These are phyloP conservation scores for Gnaphalium uliginosum DNA, from an alignment of 129 eudicot species.

Conservation along the genomic window DNA sequence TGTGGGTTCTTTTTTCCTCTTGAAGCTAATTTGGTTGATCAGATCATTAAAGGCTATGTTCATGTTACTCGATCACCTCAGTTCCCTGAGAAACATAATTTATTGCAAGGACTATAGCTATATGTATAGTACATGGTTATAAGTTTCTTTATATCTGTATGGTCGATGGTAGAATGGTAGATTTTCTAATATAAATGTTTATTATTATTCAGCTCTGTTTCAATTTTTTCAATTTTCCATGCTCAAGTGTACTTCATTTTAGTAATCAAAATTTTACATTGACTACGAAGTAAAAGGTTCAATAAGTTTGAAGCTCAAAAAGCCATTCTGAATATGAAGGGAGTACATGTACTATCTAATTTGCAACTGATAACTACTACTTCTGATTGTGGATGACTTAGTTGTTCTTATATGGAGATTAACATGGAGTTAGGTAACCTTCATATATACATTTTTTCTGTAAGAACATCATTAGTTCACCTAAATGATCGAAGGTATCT, in stretches of 20 bases:
- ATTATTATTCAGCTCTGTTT: constrained; percentile 4
- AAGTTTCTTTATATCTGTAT: constrained; percentile 7
- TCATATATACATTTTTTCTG: not conserved
- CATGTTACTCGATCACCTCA: not conserved
- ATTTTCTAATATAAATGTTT: not conserved
- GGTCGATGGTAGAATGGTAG: not conserved
- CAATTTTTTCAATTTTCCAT: not conserved
- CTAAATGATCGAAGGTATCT: constrained; percentile 2
- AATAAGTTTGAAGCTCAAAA: constrained; percentile 4
- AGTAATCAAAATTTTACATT: not conserved
- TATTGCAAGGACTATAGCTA: constrained; percentile 5
- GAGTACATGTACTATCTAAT: not conserved
- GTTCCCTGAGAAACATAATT: constrained; percentile 11
- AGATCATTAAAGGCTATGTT: not conserved
- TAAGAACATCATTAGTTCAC: constrained; percentile 1
- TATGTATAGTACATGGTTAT: constrained; percentile 13
- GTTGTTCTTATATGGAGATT: not conserved
- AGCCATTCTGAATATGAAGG: not conserved
- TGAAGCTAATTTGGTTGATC: constrained; percentile 26
- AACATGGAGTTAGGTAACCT: not conserved
- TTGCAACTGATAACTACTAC: constrained; percentile 11
- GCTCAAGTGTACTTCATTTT: not conserved
- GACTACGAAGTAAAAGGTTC: not conserved
- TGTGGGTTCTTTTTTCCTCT: not conserved
- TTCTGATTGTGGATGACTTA: not conserved